Percentiles rank a stretch among this genome's conserved stretches.
Evolutionary conservation across 352 stramenopile genomes (phyloP).

Genomic region (Phytophthora tubulina): DNA sequence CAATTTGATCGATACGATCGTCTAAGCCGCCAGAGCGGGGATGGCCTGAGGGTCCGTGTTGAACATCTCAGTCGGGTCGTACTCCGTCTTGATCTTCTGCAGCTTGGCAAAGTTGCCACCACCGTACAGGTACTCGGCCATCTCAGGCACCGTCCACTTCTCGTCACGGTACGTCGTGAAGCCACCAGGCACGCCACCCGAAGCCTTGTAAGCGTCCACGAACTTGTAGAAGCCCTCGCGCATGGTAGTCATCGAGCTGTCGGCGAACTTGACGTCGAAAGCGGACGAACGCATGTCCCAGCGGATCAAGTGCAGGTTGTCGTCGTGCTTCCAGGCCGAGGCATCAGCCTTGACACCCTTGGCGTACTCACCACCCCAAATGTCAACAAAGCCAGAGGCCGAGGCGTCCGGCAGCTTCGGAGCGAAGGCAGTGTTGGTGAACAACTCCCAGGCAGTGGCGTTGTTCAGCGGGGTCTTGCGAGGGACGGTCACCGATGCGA

Average conservation of each 20-base stretch:
- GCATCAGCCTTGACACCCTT: conserved; percentile 23
- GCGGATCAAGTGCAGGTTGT: conserved; percentile 35
- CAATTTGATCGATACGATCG: not conserved
- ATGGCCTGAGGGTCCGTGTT: conserved; percentile 29
- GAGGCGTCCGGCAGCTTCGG: conserved; percentile 31
- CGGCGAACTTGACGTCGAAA: conserved; percentile 32
- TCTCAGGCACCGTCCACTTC: conserved; percentile 34
- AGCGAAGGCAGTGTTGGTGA: conserved; percentile 24
- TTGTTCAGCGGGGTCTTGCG: conserved; percentile 24
- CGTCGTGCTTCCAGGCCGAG: conserved; percentile 42
- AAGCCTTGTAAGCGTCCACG: conserved; percentile 30
- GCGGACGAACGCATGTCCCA: conserved; percentile 37
- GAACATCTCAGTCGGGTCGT: conserved; percentile 34
- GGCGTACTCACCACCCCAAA: conserved; percentile 31
- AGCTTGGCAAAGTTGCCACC: conserved; percentile 38
- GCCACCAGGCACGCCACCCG: conserved; percentile 27
- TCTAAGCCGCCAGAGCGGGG: conserved; percentile 20
- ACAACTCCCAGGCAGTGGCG: conserved; percentile 27
- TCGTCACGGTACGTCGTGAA: conserved; percentile 42
- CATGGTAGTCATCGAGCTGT: conserved; percentile 33
- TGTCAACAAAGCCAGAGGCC: conserved; percentile 32
- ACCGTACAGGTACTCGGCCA: conserved; percentile 33
- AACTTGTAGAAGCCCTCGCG: conserved; percentile 34
- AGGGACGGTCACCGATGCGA: conserved; percentile 42
- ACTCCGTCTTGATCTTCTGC: conserved; percentile 42